These are phyloP conservation scores for Trichopus zeylanicus DNA, from an alignment of 116 monocot genomes.

Conservation along the genomic window DNA sequence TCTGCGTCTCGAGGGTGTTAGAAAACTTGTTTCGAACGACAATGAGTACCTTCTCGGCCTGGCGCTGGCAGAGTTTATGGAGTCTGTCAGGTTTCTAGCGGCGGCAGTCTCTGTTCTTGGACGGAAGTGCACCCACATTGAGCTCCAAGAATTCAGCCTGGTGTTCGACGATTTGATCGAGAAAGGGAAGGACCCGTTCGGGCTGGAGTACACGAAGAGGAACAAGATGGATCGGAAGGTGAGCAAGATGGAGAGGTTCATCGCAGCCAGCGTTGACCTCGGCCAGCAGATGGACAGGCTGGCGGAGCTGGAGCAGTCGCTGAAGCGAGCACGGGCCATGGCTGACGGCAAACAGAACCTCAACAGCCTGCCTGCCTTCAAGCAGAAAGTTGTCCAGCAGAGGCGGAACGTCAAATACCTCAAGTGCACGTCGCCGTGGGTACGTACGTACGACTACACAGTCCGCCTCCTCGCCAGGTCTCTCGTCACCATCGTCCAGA, in stretches of 20 bases:
- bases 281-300: constrained; percentile 67
- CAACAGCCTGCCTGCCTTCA: constrained; percentile 9
- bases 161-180: constrained; percentile 25
- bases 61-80: constrained; percentile 41
- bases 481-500: constrained; percentile 42
- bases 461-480: constrained; percentile 52
- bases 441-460: constrained; percentile 41
- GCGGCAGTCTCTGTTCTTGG: constrained; percentile 33
- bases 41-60: constrained; percentile 40
- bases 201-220: constrained; percentile 26
- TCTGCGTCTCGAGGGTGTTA: constrained; percentile 39
- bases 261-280: constrained; percentile 31
- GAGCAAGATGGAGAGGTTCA: constrained; percentile 70
- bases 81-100: constrained; percentile 25
- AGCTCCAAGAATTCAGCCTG: constrained; percentile 33
- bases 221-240: constrained; percentile 66
- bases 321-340: constrained; percentile 20
- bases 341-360: not conserved
- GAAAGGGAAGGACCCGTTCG: constrained; percentile 9
- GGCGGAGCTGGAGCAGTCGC: constrained; percentile 52
- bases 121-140: constrained; percentile 38
- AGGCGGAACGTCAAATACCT: constrained; percentile 52
- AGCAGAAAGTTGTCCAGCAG: constrained; percentile 51
- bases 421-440: constrained; percentile 54
- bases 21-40: constrained; percentile 60